Evolutionary conservation across 306 rosid species (phyloP).

Genomic region (Luffa aegyptiaca): DNA sequence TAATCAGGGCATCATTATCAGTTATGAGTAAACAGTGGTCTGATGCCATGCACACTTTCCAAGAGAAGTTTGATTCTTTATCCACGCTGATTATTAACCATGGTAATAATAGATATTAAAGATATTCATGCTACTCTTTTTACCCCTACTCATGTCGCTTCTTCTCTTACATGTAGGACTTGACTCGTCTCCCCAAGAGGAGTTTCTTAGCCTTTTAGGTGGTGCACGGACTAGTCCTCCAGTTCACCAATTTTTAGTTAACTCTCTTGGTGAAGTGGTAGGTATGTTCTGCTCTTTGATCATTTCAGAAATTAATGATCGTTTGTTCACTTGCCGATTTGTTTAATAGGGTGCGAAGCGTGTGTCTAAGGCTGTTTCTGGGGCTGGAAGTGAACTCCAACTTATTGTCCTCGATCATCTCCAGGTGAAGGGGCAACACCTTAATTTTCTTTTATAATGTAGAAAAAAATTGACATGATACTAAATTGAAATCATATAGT

Average conservation of each 20-base stretch:
- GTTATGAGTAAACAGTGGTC: conserved; percentile 95
- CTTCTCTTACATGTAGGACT: conserved; percentile 40
- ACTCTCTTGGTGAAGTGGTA: conserved; percentile 91
- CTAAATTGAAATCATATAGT: not conserved
- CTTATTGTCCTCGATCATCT: conserved; percentile 78
- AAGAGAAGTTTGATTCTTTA: conserved; percentile 77
- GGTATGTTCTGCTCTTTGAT: conserved; percentile 29
- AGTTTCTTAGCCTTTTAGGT: conserved; percentile 84
- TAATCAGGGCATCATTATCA: conserved; percentile 69
- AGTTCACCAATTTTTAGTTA: conserved; percentile 84
- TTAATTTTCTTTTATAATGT: not conserved
- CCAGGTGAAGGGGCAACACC: conserved; percentile 60
- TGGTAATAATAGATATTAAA: conserved; percentile 49
- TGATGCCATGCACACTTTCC: conserved; percentile 81
- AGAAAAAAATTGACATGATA: not conserved
- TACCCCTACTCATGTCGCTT: conserved; percentile 14
- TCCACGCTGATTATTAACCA: conserved; percentile 61
- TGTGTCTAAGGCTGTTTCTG: conserved; percentile 65
- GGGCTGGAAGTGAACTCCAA: conserved; percentile 95
- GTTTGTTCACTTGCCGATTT: conserved; percentile 10
- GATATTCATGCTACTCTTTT: not conserved
- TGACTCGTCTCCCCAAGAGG: conserved; percentile 83
- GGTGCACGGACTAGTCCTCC: conserved; percentile 98
- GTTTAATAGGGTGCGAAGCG: conserved; percentile 77
- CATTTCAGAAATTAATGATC: conserved; percentile 3